phyloP scores from a whole-genome alignment of 495 filamentous ascomycete species.

The Penicillium psychrofluorescens region DNA sequence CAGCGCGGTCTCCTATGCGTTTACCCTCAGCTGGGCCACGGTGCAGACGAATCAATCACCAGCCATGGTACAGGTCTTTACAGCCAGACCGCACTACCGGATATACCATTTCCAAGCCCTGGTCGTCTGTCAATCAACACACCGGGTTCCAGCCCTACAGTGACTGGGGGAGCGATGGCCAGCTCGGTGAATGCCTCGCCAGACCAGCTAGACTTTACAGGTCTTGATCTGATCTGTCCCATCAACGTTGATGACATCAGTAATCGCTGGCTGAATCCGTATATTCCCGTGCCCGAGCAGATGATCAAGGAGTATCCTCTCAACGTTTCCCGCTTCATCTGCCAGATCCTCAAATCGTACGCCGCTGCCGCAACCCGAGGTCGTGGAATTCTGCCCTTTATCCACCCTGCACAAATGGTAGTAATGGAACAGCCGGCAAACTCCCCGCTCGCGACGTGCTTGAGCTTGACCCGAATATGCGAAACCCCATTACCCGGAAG shows the following conservation, averaged over 20 bases:
- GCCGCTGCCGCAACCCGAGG: slow-evolving; percentile 26
- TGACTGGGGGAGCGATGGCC: too few relatives aligned
- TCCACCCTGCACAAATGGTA: slow-evolving; percentile 28
- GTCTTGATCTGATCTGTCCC: slow-evolving; percentile 29
- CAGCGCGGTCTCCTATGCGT: slow-evolving; percentile 12
- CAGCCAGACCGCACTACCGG: too few relatives aligned
- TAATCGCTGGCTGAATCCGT: slow-evolving; percentile 40
- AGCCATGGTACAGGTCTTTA: too few relatives aligned
- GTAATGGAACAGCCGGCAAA: slow-evolving; percentile 3
- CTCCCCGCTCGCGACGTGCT: slow-evolving; percentile 32
- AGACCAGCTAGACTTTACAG: slow-evolving; percentile 13
- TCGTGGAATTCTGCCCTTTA: slow-evolving; percentile 30
- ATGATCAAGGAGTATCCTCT: slow-evolving; percentile 29
- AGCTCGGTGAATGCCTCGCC: background rate
- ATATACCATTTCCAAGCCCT: too few relatives aligned
- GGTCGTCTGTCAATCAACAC: too few relatives aligned
- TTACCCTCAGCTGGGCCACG: slow-evolving; percentile 2
- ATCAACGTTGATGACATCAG: slow-evolving; percentile 37
- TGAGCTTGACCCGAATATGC: slow-evolving; percentile 36
- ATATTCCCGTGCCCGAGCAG: slow-evolving; percentile 33
- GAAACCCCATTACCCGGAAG: slow-evolving; percentile 31
- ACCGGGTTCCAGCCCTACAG: too few relatives aligned
- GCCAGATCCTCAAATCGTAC: slow-evolving; percentile 37
- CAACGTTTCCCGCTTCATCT: slow-evolving; percentile 26
- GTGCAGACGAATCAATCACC: background rate